phyloP scores from a whole-genome alignment of 2,329 filamentous ascomycete genomes.

The Epichloe glyceriae region DNA sequence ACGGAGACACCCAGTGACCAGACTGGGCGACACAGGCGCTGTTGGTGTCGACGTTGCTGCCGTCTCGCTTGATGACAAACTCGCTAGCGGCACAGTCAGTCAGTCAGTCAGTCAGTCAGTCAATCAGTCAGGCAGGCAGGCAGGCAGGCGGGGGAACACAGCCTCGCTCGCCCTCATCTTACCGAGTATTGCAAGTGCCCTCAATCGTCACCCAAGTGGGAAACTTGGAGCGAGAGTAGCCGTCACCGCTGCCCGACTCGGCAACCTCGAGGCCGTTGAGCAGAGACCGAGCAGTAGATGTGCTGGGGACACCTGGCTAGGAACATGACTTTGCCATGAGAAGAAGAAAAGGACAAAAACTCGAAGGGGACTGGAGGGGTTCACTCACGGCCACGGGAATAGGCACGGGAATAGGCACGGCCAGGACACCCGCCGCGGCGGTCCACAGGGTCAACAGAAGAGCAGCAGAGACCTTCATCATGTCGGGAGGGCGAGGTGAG shows the following conservation, averaged over 20 bases:
- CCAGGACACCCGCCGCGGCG: slow-evolving; percentile 14
- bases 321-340: not conserved
- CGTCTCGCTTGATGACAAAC: slow-evolving; percentile 61
- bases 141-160: not conserved
- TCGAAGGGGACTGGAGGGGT: not conserved
- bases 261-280: slow-evolving; percentile 47
- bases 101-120: not conserved
- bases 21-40: slow-evolving; percentile 48
- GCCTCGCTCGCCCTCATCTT: slow-evolving; percentile 4
- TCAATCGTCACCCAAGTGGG: slow-evolving; percentile 56
- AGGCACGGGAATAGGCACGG: slow-evolving; percentile 15
- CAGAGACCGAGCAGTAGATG: slow-evolving; percentile 40
- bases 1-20: slow-evolving; percentile 59
- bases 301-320: slow-evolving; percentile 49
- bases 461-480: slow-evolving; percentile 20
- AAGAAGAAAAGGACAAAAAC: not conserved
- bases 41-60: slow-evolving; percentile 45
- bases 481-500: not conserved
- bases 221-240: slow-evolving; percentile 56
- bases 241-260: slow-evolving; percentile 36
- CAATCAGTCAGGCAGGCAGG: no score
- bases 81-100: slow-evolving; percentile 29
- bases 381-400: slow-evolving; percentile 14
- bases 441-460: slow-evolving; percentile 15
- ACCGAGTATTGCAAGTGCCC: slow-evolving; percentile 57